phyloP scores from a whole-genome alignment of 2,329 filamentous ascomycete species.

The Davidsoniella neocaledoniae region DNA sequence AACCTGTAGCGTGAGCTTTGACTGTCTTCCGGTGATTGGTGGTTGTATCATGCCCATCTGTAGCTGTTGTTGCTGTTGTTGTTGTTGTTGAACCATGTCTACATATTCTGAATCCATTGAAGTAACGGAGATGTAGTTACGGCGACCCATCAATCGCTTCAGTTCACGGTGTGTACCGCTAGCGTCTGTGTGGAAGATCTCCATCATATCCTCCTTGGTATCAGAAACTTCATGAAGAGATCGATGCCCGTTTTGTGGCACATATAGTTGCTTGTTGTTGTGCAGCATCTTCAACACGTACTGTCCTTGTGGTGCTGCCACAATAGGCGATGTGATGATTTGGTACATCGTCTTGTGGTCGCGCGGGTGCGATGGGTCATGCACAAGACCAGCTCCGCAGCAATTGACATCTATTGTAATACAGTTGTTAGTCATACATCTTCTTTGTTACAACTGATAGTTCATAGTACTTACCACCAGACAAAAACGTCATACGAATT shows the following conservation, averaged over 20 bases:
- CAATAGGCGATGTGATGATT: constrained; percentile 80
- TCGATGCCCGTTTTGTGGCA: constrained; percentile 72
- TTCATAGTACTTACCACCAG: constrained; percentile 45
- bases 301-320: constrained; percentile 67
- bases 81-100: constrained; percentile 15
- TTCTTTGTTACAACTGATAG: background rate
- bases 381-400: constrained; percentile 80
- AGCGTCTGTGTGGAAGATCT: constrained; percentile 92
- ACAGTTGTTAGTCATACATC: too few species aligned
- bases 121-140: constrained; percentile 89
- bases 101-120: constrained; percentile 79
- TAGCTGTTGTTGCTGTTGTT: constrained; percentile 6
- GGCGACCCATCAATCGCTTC: constrained; percentile 79
- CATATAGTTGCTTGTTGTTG: constrained; percentile 80
- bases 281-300: constrained; percentile 93
- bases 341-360: constrained; percentile 99
- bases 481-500: constrained; percentile 91
- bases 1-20: constrained; percentile 69
- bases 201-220: constrained; percentile 99
- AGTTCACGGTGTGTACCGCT: constrained; percentile 68
- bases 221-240: constrained; percentile 62
- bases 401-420: constrained; percentile 54
- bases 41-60: constrained; percentile 10
- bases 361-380: constrained; percentile 77
- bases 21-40: constrained; percentile 28